Conservation (phyloP, 805 yeast genomes). For the Saturnispora saitoi region DNA sequence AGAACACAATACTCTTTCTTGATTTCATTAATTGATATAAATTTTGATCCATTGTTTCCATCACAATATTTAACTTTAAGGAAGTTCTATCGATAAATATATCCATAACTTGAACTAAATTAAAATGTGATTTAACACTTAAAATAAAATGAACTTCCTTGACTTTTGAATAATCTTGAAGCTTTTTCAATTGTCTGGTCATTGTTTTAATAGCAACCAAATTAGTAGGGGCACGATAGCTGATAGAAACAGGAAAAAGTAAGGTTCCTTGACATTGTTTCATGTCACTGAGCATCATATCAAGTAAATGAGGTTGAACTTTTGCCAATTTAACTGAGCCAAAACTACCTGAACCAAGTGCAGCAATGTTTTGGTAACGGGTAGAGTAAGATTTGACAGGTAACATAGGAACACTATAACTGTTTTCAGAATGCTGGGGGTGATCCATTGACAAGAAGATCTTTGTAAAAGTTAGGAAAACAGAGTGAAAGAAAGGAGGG, state of each 20-base stretch:
- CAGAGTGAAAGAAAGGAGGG: neutral
- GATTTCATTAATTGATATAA: conserved; percentile 67
- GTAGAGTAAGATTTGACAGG: conserved; percentile 36
- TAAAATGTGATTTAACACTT: conserved; percentile 60
- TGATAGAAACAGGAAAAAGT: conserved; percentile 33
- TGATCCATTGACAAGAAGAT: neutral
- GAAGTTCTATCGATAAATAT: conserved; percentile 60
- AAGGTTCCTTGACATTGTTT: conserved; percentile 35
- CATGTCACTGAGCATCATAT: conserved; percentile 17
- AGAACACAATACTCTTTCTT: conserved; percentile 45
- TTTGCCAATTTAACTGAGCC: conserved; percentile 64
- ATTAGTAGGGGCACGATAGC: conserved; percentile 14
- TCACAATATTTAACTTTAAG: conserved; percentile 64
- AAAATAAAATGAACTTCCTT: conserved; percentile 63
- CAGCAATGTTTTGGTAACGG: conserved; percentile 42
- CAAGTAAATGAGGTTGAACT: conserved; percentile 24
- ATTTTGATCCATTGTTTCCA: conserved; percentile 85
- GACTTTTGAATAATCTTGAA: conserved; percentile 48
- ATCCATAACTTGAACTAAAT: conserved; percentile 68
- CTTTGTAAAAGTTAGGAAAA: neutral
- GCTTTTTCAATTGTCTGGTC: conserved; percentile 43
- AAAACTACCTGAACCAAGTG: conserved; percentile 68
- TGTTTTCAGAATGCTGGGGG: neutral
- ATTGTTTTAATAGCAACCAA: conserved; percentile 79
- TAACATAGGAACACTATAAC: neutral